phyloP scores from a whole-genome alignment of 441 rosid genomes.

The Sinapis alba region DNA sequence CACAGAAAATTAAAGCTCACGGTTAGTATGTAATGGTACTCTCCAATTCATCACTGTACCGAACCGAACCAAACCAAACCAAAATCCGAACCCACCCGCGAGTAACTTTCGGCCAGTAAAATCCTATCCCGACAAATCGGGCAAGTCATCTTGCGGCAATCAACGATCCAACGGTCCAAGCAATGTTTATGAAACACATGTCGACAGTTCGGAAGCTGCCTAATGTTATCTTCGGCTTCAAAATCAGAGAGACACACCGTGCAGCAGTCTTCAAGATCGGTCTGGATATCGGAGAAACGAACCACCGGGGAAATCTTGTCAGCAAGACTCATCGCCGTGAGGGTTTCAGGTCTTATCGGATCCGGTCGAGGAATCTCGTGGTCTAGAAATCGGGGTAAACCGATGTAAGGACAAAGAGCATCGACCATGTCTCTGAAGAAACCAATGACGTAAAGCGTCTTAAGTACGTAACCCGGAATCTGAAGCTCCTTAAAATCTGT shows the following conservation, averaged over 20 bases:
- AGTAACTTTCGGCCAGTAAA: slow-evolving; percentile 55
- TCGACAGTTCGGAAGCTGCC: slow-evolving; percentile 64
- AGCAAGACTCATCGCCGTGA: slow-evolving; percentile 50
- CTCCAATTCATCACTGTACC: slow-evolving; percentile 10
- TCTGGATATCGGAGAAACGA: slow-evolving; percentile 47
- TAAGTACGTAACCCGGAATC: slow-evolving; percentile 64
- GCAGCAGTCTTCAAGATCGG: slow-evolving; percentile 77
- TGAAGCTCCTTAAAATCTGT: slow-evolving; percentile 60
- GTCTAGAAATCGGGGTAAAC: slow-evolving; percentile 65
- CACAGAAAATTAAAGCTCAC: neutral
- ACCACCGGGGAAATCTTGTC: slow-evolving; percentile 62
- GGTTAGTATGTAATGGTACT: neutral
- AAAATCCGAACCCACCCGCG: neutral
- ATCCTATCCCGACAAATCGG: slow-evolving; percentile 78
- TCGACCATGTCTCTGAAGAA: slow-evolving; percentile 55
- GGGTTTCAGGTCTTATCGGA: neutral
- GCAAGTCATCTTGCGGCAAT: slow-evolving; percentile 70
- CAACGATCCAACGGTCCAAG: slow-evolving; percentile 80
- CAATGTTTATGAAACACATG: slow-evolving; percentile 79
- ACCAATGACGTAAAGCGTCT: slow-evolving; percentile 62
- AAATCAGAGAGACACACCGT: slow-evolving; percentile 84
- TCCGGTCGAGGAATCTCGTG: slow-evolving; percentile 47
- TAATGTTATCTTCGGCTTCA: slow-evolving; percentile 56
- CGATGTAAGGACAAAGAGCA: slow-evolving; percentile 54
- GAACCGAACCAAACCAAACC: slow-evolving; percentile 13